These are phyloP conservation scores for Eremochloa ophiuroides DNA, from an alignment of 176 grass and related monocot species.

Conservation along the genomic window DNA sequence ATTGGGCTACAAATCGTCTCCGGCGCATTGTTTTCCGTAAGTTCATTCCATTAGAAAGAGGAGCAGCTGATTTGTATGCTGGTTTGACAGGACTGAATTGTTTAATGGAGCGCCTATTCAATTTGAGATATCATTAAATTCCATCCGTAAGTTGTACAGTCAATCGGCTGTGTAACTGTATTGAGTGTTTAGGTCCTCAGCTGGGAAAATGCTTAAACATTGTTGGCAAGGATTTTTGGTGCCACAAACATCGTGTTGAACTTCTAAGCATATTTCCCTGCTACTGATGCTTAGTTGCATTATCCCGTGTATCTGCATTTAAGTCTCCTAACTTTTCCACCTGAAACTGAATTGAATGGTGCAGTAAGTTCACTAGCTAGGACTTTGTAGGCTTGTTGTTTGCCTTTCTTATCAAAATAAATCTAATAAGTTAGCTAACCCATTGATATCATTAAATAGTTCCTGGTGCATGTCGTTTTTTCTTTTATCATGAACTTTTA, in stretches of 20 bases:
- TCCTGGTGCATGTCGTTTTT: not conserved
- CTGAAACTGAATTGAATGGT: not conserved
- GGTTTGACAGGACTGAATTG: not conserved
- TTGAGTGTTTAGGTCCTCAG: not conserved
- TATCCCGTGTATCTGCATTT: not conserved
- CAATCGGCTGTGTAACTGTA: not conserved
- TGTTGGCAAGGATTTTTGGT: not conserved
- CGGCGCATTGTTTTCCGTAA: not conserved
- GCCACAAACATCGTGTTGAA: not conserved
- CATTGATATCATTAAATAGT: constrained; percentile 20
- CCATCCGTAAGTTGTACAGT: not conserved
- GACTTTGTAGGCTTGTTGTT: constrained; percentile 28
- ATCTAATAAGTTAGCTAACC: constrained; percentile 20
- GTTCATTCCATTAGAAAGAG: not conserved
- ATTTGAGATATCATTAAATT: not conserved
- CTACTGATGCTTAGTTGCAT: not conserved
- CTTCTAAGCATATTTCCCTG: constrained; percentile 1
- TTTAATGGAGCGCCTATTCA: not conserved
- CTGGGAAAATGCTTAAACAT: not conserved
- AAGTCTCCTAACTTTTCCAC: constrained; percentile 1
- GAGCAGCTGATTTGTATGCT: not conserved
- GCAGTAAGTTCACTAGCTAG: not conserved
- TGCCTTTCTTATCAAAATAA: constrained; percentile 28
- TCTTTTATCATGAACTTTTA: not conserved
- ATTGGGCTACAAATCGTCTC: not conserved